Evolutionary conservation across 306 rosid species (phyloP), one percentile per base, ranked within the genome.

Genomic region (Cicer pinnatifidum): DNA sequence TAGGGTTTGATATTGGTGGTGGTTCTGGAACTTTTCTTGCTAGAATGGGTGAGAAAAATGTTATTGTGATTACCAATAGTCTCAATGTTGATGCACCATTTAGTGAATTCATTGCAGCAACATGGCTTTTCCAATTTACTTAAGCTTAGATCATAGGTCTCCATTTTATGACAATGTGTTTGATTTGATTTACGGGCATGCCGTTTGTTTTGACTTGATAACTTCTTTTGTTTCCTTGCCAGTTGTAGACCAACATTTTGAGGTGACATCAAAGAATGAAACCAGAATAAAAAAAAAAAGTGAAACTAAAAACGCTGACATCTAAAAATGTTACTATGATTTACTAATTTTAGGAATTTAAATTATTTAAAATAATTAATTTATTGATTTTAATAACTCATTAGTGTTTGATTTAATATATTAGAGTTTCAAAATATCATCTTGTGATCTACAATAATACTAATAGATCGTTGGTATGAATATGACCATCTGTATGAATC

Each of bases 131-230:
- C 92, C 98, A 54, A 78, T 93, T 23, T 93, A 81, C 83, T 67
- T 89, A 69, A 93, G 97, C 70, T 83, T 93, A 48, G 96, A 89
- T 78, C 96, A 89, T 79, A 83, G 93, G 56, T 91, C 91, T 84
- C 98, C 98, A 17, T 89, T 93, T 71, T 86, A 91, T 67, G 98
- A 91, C 65, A 88, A 88, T 78, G 93, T 86, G 75, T 93, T 93
- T 71, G 98, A 93, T 81, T 69, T 93, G 83, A 82, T 78, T 76
- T 93, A 77, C 68, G 97, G 69, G 87, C 96, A 1, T 92, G 93
- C 1, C 94, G 97, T n/a, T 89, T 93, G 92, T 83, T 93, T 54
- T 93, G 98, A 97, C 67, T 93, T 52, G 98, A 93, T 80, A 93
- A 91, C 84, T 86, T 88, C 59, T 85, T 78, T 78, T 81, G 75